phyloP scores from a whole-genome alignment of 495 filamentous ascomycete genomes.

The Penicillium arizonense region DNA sequence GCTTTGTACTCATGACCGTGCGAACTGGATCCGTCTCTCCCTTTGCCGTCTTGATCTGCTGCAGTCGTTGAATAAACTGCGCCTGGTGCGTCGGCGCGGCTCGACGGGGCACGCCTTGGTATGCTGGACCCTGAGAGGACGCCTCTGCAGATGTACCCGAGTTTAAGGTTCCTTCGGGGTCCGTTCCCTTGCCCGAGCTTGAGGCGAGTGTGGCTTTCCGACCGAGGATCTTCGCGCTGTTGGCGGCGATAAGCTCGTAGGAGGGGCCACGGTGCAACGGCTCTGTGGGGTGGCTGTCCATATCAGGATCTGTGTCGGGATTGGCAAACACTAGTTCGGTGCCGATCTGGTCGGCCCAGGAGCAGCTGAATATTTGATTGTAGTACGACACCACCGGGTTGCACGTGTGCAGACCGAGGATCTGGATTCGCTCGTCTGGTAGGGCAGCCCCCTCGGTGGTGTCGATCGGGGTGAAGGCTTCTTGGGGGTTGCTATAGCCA shows the following conservation, averaged over 20 bases:
- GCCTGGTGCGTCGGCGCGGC: conserved; percentile 34
- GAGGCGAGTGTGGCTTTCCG: conserved; percentile 43
- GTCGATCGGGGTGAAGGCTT: conserved; percentile 19
- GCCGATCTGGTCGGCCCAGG: conserved; percentile 75
- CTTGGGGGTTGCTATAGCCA: conserved; percentile 9
- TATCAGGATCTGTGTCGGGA: conserved; percentile 36
- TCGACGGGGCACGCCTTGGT: conserved; percentile 14
- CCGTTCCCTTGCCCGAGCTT: conserved; percentile 17
- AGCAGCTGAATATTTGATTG: conserved; percentile 69
- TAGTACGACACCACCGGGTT: conserved; percentile 74
- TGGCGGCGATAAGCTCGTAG: conserved; percentile 63
- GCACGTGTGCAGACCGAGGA: conserved; percentile 71
- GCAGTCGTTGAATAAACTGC: conserved; percentile 43
- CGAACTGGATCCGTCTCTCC: conserved; percentile 48
- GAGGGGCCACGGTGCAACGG: conserved; percentile 40
- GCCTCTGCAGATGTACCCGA: not conserved
- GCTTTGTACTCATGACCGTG: conserved; percentile 29
- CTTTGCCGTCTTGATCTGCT: conserved; percentile 37
- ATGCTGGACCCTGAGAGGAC: not conserved
- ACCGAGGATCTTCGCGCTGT: conserved; percentile 48
- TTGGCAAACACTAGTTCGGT: conserved; percentile 72
- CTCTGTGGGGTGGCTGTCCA: conserved; percentile 33
- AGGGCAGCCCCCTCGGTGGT: conserved; percentile 22
- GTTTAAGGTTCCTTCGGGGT: not conserved
- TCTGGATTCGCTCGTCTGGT: conserved; percentile 59